Base-by-base conservation (phyloP, 345 rosid species). In the Eucalyptus marginata region DNA sequence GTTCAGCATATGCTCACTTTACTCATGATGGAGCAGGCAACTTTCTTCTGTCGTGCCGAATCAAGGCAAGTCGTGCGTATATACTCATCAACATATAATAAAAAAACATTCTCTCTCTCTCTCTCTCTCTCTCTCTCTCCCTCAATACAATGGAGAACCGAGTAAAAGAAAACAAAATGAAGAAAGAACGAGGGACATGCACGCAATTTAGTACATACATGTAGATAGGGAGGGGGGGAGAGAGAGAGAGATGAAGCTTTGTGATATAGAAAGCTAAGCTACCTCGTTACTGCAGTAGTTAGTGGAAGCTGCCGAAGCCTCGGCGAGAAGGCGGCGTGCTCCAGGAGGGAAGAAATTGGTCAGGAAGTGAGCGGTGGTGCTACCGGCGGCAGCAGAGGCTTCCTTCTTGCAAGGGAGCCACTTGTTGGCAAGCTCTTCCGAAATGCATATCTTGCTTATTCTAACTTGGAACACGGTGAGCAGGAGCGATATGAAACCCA, bases 401-500 rank as follows among this genome's bases (percentile, higher is more conserved):
- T 92, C 86, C 47, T 86, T 87, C 58, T 88, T 71, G 90, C 99
- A 97, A 56, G 98, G 98, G 11, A 96, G 92, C 94, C 94, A 92
- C 90, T 90, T 94, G 85, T 86, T 33, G 46, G 95, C 93, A 25
- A 94, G 80, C 7, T 87, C 66, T 90, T 93, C 87, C 6, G 97
- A 13, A 31, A 96, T 94, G 89, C 98, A 96, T 85, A 96, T 91
- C 80, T 71, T 91, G 88, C 58, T 89, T 54, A 97, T 96, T 47
- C 88, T 85, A 7, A 68, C 88, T 88, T 95, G 96, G 89, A 92
- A 89, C 50, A 97, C 97, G 25, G 99, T 88, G 80, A 97, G 89
- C 40, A 97, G 89, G 89, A 96, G 92, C 18, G 99, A 96, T 87
- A 97, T 96, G 88, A 97, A 97, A 81, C 99, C 99, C 92, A 97